Conservation (phyloP, 805 yeast genomes). For the Yarrowia deformans region DNA sequence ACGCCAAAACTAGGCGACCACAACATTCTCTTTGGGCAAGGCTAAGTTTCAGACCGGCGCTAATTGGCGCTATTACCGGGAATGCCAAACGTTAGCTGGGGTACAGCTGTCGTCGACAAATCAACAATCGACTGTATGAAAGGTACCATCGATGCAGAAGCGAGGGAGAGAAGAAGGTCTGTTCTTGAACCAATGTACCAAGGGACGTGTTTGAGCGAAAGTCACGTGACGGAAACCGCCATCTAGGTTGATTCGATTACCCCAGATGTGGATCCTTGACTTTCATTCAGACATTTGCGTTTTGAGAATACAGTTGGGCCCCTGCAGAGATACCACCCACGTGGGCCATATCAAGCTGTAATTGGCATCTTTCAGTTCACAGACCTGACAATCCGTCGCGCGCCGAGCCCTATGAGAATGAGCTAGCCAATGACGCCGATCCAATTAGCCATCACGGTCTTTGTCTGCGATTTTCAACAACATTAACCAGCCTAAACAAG, state of each 20-base stretch:
- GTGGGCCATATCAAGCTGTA: not conserved
- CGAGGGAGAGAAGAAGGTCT: not conserved
- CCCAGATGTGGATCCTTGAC: too few relatives aligned
- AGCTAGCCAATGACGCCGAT: not conserved
- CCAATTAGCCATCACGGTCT: not conserved
- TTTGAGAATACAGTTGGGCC: conserved; percentile 1
- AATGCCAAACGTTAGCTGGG: conserved; percentile 2
- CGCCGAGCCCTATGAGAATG: not conserved
- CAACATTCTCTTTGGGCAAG: not conserved
- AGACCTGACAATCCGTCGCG: not conserved
- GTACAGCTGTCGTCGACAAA: not conserved
- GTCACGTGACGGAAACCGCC: not conserved
- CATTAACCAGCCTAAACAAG: conserved; percentile 7
- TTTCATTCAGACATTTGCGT: too few relatives aligned
- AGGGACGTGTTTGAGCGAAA: not conserved
- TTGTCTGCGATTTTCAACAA: not conserved
- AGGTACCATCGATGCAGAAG: not conserved
- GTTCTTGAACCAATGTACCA: not conserved
- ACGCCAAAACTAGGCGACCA: conserved; percentile 1
- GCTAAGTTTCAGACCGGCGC: conserved; percentile 3
- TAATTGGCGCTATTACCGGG: not conserved
- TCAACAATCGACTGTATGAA: not conserved
- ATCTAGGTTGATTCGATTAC: too few relatives aligned
- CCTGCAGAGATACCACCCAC: conserved; percentile 10
- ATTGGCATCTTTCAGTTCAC: conserved; percentile 2